Evolutionary conservation across 768 basidiomycete genomes (phyloP), one percentile per base, ranked within the genome.

Genomic region (Mycena metata): DNA sequence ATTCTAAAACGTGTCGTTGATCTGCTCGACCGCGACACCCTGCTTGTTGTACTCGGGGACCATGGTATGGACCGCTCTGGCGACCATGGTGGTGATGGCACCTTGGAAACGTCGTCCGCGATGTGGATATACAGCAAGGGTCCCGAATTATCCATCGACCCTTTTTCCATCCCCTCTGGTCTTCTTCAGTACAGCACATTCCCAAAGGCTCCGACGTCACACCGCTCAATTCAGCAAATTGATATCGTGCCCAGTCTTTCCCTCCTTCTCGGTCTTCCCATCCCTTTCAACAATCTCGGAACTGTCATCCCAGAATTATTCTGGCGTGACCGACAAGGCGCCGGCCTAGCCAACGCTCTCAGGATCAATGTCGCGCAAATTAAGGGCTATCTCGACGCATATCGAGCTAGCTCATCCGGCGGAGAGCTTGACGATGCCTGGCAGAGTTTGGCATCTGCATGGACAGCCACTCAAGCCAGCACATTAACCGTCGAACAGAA

Each of bases 21-120:
- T 0, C 71, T 83, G 17, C 76, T 98, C 55, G 92, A 98, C 60
- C 83, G 93, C n/a, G 92, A 97, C 56, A 99, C 98, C 0, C 82
- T 99, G 0, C 85, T 99, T 7, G 89, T 99, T 61, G 86, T 99
- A 2, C 83, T 99, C 1, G 98, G 98, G 1, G 97, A 99, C 76
- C 98, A 99, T 74, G 98, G 98, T 0, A 99, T 99, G 98, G 96
- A 98, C 74, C 83, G 87, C 45, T 86, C 92, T 23, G 98, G 98
- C 2, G 96, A 99, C 73, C 97, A 99, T 72, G 98, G 98, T 0
- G 97, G 98, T 1, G 98, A 98, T 73, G 91, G 91, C 0, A 82
- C 83, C 5, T 86, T 92, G 33, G 97, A 99, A 76, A 95, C 95
- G 0, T 91, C 93, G 13, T 84, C 95, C 1, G 96, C 87, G 0